phyloP scores from a whole-genome alignment of 2,329 filamentous ascomycete genomes.

The Arthrobotrys musiformis region DNA sequence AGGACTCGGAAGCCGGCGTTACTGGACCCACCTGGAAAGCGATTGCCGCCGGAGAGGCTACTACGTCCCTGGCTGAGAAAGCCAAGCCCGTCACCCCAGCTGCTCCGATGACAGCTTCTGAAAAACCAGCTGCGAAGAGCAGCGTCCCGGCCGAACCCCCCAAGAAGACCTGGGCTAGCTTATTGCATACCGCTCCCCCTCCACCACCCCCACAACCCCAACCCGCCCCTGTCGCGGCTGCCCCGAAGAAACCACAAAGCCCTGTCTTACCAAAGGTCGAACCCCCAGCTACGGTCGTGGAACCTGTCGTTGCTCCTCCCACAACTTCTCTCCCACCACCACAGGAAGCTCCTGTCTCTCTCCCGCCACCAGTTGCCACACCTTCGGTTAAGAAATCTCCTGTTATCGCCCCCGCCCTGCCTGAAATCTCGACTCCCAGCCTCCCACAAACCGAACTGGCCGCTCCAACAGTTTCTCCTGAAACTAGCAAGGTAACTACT shows the following conservation, averaged over 20 bases:
- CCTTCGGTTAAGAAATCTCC: conserved; percentile 65
- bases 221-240: conserved; percentile 54
- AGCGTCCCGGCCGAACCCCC: conserved; percentile 64
- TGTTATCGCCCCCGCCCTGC: conserved; percentile 64
- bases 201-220: conserved; percentile 33
- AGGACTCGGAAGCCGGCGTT: conserved; percentile 7
- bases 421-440: conserved; percentile 57
- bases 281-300: conserved; percentile 58
- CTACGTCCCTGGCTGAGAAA: conserved; percentile 39
- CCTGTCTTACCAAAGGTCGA: conserved; percentile 57
- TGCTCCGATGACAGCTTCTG: conserved; percentile 62
- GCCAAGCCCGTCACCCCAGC: conserved; percentile 37
- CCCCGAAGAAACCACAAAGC: conserved; percentile 61
- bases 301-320: conserved; percentile 62
- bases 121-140: conserved; percentile 74
- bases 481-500: conserved; percentile 57
- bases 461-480: conserved; percentile 59
- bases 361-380: conserved; percentile 65
- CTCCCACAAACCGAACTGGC: conserved; percentile 61
- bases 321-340: conserved; percentile 64
- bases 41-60: conserved; percentile 31
- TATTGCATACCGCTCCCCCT: conserved; percentile 52
- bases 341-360: conserved; percentile 62
- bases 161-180: conserved; percentile 65
- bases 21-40: conserved; percentile 39